Evolutionary conservation across 805 yeast species (phyloP), one percentile per base, ranked within the genome.

Genomic region (Pichia sporocuriosa): DNA sequence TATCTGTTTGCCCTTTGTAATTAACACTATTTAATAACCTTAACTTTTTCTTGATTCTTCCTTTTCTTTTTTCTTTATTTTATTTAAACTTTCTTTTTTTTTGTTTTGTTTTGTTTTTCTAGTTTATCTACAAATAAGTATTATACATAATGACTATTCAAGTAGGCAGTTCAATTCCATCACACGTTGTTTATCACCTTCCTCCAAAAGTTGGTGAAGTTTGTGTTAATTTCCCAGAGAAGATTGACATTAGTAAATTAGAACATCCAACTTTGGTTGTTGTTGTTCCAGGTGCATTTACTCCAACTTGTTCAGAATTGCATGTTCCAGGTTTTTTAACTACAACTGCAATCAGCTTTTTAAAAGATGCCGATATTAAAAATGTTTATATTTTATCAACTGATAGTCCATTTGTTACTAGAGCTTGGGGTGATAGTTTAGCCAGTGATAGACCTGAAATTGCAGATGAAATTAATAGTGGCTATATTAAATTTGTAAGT

Each of bases 261-360:
- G 23, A 15, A 19, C 22, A 28, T 13, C 48, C 48, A 11, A 45
- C 29, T 45, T n/a, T 57, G 9, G 51, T 72, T 39, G 71, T 73
- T 33, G 63, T 70, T 33, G 75, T 69, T 13, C 74, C 75, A 22
- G 75, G 74, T 44, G 75, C 77, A 4, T 72, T 71, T 58, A 70
- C 76, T 28, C 75, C 72, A 35, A 63, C 72, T 1, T 68, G 73
- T 50, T 67, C 73, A 13, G 72, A 66, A 42, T 50, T 53, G 21
- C 74, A 69, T 50, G 59, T 69, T 36, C 74, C 74, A 15, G 63
- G 57, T 5, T 68, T 59, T 51, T 53, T 69, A 32, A 44, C 50
- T 7, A 57, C 60, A 29, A 39, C 56, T 23, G 53, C 49, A 6
- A 61, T 68, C 35, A 30, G 11, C 3, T 21, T 38, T 8, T 63